Base-by-base conservation (phyloP, 805 yeast species). In the Suhomyces vadensis region DNA sequence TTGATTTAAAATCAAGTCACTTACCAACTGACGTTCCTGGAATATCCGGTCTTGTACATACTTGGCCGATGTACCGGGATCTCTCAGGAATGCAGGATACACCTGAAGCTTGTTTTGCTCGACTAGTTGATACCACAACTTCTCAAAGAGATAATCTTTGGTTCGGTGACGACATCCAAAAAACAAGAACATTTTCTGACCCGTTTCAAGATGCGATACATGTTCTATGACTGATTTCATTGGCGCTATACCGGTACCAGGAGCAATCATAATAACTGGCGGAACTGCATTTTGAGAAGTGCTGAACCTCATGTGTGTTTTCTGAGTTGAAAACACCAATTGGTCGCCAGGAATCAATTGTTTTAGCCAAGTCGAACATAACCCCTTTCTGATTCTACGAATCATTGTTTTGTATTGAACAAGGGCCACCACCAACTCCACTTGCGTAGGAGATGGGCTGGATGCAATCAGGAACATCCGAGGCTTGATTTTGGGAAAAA, bases 171-270 rank as follows among this genome's bases (percentile, higher is more conserved):
- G 69, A 63, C 85, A 85, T 1, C 98, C 99, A 48, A 80, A 79
- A 54, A 91, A 87, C 21, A 92, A 61, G 35, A 74, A 65, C 31
- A 85, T 56, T 1, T 63, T 60, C 21, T 67, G 69, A 6, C 44
- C 31, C 5, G 54, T 51, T n/a, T 45, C 24, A 19, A n/a, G 13
- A 3, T 41, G 25, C 5, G 44, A 43, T 14, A 62, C 46, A 1
- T 70, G 55, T 35, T 78, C 78, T 10, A 92, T 74, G 31, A 91
- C 56, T 1, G 87, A 77, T 55, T 88, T 79, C 77, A 92, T 81
- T 2, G 99, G 99, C 0, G 99, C 99, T 8, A 94, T 73, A 2
- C 99, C 99, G 0, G 98, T 95, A 3, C 99, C 99, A 0, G 99
- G 95, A 1, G 92, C 85, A 3, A 92, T 74, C 77, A 92, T 70